Base-by-base conservation (phyloP, 1,284 basidiomycete genomes). In the Tranzscheliella williamsii region DNA sequence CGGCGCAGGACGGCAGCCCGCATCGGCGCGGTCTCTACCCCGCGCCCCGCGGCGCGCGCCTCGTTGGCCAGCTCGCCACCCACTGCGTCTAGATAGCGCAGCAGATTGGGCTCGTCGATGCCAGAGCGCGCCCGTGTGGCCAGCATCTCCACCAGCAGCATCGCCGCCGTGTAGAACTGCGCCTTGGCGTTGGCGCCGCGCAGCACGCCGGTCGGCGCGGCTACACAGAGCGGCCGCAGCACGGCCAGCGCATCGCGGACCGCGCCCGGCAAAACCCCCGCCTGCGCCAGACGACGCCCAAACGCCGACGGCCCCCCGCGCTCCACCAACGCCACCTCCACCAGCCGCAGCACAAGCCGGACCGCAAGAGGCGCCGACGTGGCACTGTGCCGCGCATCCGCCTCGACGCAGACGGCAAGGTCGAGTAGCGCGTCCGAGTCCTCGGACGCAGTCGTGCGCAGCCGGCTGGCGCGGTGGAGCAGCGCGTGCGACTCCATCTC, bases 61-160 rank as follows among this genome's bases (percentile, higher is more conserved):
- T 65, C 62, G 15, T 48, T 42, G 36, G 56, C 38, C 32, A 63
- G 43, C 43, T 58, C 47, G 2, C 36, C 24, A 21, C 54, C 45
- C 3, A 64, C 57, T 5, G 48, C 52, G 7, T 48, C 56, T 26
- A 72, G 41, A 35, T 70, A 72, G 11, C 44, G 43, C 27, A 62
- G 26, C 26, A 72, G 46, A 35, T 72, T 63, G 18, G 56, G 36
- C 42, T 72, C 69, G 20, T 69, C 64, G 26, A 71, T 60, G 17
- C 49, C 60, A 11, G 58, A 60, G 5, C 66, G 54, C 31, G 43
- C 35, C 2, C 34, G 30, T 23, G 60, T 58, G 30, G 45, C 41
- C 15, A 72, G 53, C 46, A 58, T 46, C 18, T 61, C 55, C 38
- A 72, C 38, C 17, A 64, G 49, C 38, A 41, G 24, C 4, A 42